These are phyloP conservation scores for Candida pseudoglaebosa DNA, from an alignment of 805 yeast species.

Conservation along the genomic window DNA sequence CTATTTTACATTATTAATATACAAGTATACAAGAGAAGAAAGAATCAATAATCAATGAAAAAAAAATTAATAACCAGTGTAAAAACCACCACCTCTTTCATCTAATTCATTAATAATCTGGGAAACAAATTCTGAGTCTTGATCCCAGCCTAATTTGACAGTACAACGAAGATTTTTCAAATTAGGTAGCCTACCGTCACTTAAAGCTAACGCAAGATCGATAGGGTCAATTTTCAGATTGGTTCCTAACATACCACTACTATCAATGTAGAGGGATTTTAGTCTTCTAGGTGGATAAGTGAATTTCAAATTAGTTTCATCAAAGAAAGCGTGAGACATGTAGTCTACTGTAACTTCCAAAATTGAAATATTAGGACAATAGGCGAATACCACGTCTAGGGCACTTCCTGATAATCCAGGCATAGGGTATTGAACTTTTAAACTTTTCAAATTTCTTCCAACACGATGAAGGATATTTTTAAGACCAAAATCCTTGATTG, in stretches of 20 bases:
- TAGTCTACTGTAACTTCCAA: slow-evolving; percentile 80
- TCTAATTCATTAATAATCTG: slow-evolving; percentile 66
- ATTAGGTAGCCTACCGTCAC: slow-evolving; percentile 70
- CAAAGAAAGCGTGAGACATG: slow-evolving; percentile 43
- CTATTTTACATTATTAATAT: not conserved
- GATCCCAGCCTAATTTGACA: slow-evolving; percentile 83
- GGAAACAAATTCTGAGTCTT: slow-evolving; percentile 35
- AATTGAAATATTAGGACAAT: slow-evolving; percentile 68
- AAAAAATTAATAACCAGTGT: slow-evolving; percentile 42
- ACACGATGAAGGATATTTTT: slow-evolving; percentile 56
- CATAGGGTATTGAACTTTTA: slow-evolving; percentile 83
- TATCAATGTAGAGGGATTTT: slow-evolving; percentile 62
- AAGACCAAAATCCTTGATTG: slow-evolving; percentile 61
- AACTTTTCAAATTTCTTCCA: slow-evolving; percentile 60
- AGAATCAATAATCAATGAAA: too few species aligned
- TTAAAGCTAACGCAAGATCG: slow-evolving; percentile 79
- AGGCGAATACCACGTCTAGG: slow-evolving; percentile 65
- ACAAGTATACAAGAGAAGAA: not conserved
- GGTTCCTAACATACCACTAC: slow-evolving; percentile 85
- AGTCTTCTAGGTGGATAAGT: slow-evolving; percentile 43
- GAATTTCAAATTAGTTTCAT: slow-evolving; percentile 25
- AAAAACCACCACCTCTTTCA: slow-evolving; percentile 75
- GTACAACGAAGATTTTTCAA: slow-evolving; percentile 64
- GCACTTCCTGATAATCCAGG: slow-evolving; percentile 69
- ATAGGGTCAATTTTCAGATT: slow-evolving; percentile 80